These are phyloP conservation scores for Ambrosiella xylebori DNA, from an alignment of 2,329 filamentous ascomycete species.

Conservation along the genomic window DNA sequence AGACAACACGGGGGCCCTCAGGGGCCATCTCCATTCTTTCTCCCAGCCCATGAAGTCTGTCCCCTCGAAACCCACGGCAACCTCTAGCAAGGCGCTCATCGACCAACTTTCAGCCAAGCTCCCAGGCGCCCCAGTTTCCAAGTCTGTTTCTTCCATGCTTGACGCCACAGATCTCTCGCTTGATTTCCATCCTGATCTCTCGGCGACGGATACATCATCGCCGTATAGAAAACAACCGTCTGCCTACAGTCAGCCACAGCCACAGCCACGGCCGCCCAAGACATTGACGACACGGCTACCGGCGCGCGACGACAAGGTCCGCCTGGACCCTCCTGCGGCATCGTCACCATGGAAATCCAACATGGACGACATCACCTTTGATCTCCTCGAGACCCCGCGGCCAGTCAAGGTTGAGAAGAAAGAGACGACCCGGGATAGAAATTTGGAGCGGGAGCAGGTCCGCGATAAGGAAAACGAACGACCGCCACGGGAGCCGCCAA, in stretches of 20 bases:
- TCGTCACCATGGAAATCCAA: not conserved
- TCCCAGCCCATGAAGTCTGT: not conserved
- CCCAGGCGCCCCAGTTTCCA: constrained; percentile 12
- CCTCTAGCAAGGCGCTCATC: not conserved
- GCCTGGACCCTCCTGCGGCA: not conserved
- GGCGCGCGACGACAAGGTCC: not conserved
- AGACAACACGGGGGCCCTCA: not conserved
- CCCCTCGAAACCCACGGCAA: not conserved
- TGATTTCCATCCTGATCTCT: constrained; percentile 5
- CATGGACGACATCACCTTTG: not conserved
- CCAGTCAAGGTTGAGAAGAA: not conserved
- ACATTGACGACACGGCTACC: not conserved
- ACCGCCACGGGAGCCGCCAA: too few species aligned
- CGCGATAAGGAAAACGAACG: not conserved
- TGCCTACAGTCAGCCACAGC: too few species aligned
- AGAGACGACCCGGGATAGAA: not conserved
- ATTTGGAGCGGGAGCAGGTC: not conserved
- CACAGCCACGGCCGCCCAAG: too few species aligned
- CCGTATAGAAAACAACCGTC: too few species aligned
- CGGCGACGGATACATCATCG: not conserved
- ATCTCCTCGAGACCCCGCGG: not conserved
- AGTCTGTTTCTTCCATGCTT: constrained; percentile 22
- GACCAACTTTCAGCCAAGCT: not conserved
- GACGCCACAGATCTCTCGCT: constrained; percentile 17
- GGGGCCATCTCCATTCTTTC: not conserved